Evolutionary conservation across 352 stramenopile genomes (phyloP).

Genomic region (Pythium dissimile): DNA sequence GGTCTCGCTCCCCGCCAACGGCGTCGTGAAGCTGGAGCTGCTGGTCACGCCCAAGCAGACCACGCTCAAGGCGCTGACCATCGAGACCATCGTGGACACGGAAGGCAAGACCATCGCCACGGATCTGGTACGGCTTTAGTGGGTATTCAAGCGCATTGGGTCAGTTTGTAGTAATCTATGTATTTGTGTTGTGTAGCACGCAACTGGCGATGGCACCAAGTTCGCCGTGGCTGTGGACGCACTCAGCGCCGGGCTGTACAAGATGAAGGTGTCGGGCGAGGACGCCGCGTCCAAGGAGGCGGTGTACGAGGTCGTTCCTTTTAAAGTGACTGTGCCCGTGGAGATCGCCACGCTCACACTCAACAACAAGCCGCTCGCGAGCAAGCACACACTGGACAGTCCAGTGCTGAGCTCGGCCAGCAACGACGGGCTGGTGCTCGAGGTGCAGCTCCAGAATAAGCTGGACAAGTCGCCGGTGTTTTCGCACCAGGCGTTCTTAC

Average conservation of each 20-base stretch:
- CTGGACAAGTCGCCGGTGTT: constrained; percentile 50
- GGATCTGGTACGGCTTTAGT: constrained; percentile 39
- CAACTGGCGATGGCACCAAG: constrained; percentile 56
- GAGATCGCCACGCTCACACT: constrained; percentile 45
- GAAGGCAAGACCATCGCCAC: constrained; percentile 50
- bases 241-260: constrained; percentile 68
- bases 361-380: constrained; percentile 48
- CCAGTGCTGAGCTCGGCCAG: constrained; percentile 55
- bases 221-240: constrained; percentile 44
- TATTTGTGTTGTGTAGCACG: constrained; percentile 32
- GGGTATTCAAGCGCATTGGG: neutral
- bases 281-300: constrained; percentile 39
- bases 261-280: constrained; percentile 65
- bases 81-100: constrained; percentile 73
- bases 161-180: neutral
- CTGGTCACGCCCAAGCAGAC: constrained; percentile 51
- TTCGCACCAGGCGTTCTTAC: constrained; percentile 79
- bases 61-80: constrained; percentile 47
- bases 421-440: constrained; percentile 51
- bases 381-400: constrained; percentile 50
- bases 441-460: constrained; percentile 54
- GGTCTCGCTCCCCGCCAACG: constrained; percentile 33
- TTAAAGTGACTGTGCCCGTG: constrained; percentile 75
- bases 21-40: constrained; percentile 48
- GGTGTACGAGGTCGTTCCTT: constrained; percentile 58